A percentile compares a stretch with the other conserved stretches of the same genome.
Conservation (phyloP, 371 early-diverging fungal species). For the Mucor plumbeus region DNA sequence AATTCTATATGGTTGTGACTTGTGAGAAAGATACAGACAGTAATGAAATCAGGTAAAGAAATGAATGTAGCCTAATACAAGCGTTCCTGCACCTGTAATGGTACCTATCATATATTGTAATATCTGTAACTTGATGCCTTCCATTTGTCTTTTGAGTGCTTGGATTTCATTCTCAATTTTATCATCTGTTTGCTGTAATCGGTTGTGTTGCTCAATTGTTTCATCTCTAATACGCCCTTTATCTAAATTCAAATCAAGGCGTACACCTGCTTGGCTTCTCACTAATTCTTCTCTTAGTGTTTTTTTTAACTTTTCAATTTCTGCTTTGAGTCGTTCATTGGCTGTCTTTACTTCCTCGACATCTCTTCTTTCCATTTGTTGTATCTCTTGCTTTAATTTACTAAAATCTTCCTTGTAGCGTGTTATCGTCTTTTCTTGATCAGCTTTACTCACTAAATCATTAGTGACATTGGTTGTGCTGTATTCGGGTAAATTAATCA, state of each 20-base stretch:
- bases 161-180: constrained; percentile 89
- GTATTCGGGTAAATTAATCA: neutral
- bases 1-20: neutral
- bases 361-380: constrained; percentile 88
- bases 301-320: constrained; percentile 84
- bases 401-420: constrained; percentile 88
- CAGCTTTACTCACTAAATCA: constrained; percentile 79
- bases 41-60: constrained; percentile 22
- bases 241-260: constrained; percentile 89
- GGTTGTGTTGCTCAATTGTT: constrained; percentile 80
- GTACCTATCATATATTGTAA: constrained; percentile 86
- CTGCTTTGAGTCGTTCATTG: constrained; percentile 77
- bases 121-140: constrained; percentile 88
- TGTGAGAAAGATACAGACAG: neutral
- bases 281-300: constrained; percentile 85
- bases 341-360: constrained; percentile 86
- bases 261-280: constrained; percentile 86
- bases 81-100: constrained; percentile 83
- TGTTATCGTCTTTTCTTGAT: constrained; percentile 85
- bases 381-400: constrained; percentile 86
- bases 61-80: constrained; percentile 57
- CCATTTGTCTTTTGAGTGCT: constrained; percentile 81
- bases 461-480: constrained; percentile 64
- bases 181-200: constrained; percentile 84
- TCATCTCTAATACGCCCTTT: constrained; percentile 91